Conservation (phyloP, 179 eudicot genomes). For the Gypsophila paniculata region DNA sequence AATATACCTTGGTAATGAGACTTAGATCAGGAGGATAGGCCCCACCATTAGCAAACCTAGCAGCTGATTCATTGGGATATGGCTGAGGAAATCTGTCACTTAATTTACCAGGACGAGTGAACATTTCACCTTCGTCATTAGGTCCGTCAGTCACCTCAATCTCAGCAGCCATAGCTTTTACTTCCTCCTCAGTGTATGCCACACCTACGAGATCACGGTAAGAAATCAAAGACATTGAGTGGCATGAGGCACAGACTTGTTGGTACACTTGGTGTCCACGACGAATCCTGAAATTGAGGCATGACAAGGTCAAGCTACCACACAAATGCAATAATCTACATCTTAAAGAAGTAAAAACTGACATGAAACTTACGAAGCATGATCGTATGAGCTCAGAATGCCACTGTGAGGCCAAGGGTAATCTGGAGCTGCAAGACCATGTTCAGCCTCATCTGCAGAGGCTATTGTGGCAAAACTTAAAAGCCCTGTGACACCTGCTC, state of each 20-base stretch:
- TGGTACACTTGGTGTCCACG: slow-evolving; percentile 97
- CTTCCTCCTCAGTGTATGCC: slow-evolving; percentile 91
- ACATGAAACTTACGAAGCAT: slow-evolving; percentile 60
- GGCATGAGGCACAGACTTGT: slow-evolving; percentile 96
- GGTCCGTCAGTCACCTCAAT: slow-evolving; percentile 96
- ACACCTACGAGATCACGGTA: slow-evolving; percentile 96
- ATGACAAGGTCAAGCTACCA: slow-evolving; percentile 5
- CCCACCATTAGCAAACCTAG: slow-evolving; percentile 97
- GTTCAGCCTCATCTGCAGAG: slow-evolving; percentile 84
- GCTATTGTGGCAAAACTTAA: slow-evolving; percentile 59
- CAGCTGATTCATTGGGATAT: slow-evolving; percentile 82
- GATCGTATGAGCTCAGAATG: slow-evolving; percentile 77
- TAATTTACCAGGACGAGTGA: slow-evolving; percentile 82
- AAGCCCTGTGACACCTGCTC: slow-evolving; percentile 73
- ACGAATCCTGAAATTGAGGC: slow-evolving; percentile 56
- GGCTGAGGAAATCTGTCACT: slow-evolving; percentile 90
- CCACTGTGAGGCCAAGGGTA: slow-evolving; percentile 90
- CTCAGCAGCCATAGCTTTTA: slow-evolving; percentile 98
- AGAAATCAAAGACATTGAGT: slow-evolving; percentile 84
- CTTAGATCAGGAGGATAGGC: slow-evolving; percentile 97
- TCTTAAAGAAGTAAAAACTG: not conserved
- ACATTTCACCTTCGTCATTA: slow-evolving; percentile 97
- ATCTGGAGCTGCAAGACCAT: slow-evolving; percentile 51
- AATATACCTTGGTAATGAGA: slow-evolving; percentile 75
- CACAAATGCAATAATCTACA: not conserved